Evolutionary conservation across 208 protist species (phyloP).

Genomic region (Trypanosomatidae sp.): DNA sequence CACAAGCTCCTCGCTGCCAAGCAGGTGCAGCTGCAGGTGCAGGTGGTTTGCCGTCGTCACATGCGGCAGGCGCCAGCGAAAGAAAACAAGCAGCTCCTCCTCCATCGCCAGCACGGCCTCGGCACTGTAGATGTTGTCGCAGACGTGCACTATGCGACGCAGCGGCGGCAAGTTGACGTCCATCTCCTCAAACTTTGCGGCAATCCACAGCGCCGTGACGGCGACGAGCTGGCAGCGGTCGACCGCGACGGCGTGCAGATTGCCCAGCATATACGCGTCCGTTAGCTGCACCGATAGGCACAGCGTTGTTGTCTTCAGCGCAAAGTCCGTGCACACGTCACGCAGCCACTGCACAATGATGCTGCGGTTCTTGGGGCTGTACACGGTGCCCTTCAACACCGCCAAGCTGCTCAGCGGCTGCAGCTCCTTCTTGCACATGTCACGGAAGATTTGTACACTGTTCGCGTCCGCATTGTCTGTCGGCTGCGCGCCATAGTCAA

Average conservation of each 20-base stretch:
- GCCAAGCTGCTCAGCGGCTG: constrained; percentile 47
- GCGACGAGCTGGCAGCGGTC: constrained; percentile 69
- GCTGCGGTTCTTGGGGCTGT: constrained; percentile 70
- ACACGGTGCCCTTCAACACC: constrained; percentile 62
- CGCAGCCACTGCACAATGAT: constrained; percentile 75
- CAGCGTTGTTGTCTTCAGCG: constrained; percentile 69
- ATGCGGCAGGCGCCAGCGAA: constrained; percentile 75
- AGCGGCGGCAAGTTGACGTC: constrained; percentile 43
- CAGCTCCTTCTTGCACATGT: constrained; percentile 56
- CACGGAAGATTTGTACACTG: constrained; percentile 38
- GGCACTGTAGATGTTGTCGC: constrained; percentile 47
- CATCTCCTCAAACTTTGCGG: constrained; percentile 81
- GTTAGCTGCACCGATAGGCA: constrained; percentile 72
- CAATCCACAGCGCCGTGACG: constrained; percentile 61
- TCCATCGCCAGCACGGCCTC: constrained; percentile 60
- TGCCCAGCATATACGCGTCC: constrained; percentile 48
- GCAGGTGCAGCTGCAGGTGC: constrained; percentile 65
- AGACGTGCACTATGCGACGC: constrained; percentile 59
- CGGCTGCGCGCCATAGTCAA: constrained; percentile 66
- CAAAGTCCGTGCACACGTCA: constrained; percentile 62
- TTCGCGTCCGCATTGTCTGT: constrained; percentile 35
- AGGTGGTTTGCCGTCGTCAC: constrained; percentile 72
- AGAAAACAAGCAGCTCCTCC: constrained; percentile 55
- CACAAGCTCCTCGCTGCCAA: constrained; percentile 33
- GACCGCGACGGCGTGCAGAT: constrained; percentile 35